Base-by-base conservation (phyloP, 805 yeast genomes). In the Teunomyces tritomae region DNA sequence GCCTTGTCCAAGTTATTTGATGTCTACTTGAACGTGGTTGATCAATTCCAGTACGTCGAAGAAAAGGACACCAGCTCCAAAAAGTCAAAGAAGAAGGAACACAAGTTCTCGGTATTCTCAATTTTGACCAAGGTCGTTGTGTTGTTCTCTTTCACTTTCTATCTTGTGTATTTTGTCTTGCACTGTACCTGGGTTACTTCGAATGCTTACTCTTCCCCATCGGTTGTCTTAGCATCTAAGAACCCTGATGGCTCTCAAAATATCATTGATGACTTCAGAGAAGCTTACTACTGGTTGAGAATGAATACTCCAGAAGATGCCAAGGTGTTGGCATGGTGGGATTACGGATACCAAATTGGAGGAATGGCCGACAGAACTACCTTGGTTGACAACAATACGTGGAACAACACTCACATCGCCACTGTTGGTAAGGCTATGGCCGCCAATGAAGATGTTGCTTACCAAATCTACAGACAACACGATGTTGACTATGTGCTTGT, bases 361-460 rank as follows among this genome's bases (percentile, higher is more conserved):
- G 99, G 99, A 53, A 94, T 94, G 98, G 99, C 99, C 40, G 99
- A 94, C 71, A 83, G 99, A 64, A 92, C 98, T 54, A 94, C 99
- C 5, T 77, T 94, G 57, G 99, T 95, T 34, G 99, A 94, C 69
- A 94, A 94, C 79, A 94, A 94, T 73, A 94, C 99, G 8, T 94
- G 99, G 99, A 94, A 94, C 68, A 94, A 94, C 75, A 94, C 99
- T 3, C 99, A 94, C 67, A 95, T 94, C 69, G 99, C 99, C 56
- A 90, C 97, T 11, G 99, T 94, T 47, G 99, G 99, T 60, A 90
- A 90, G 68, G 98, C 98, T 14, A 89, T 94, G 97, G 82, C 96
- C 17, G 85, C 95, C 9, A 70, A 82, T 16, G 98, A 94, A 66
- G 94, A 87, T 48, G 86, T 81, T 39, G 84, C 97, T 0, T 96